Percentiles rank a stretch among this genome's conserved stretches.
Evolutionary conservation across 805 yeast species (phyloP).

Genomic region (Kurtzmaniella cleridarum): DNA sequence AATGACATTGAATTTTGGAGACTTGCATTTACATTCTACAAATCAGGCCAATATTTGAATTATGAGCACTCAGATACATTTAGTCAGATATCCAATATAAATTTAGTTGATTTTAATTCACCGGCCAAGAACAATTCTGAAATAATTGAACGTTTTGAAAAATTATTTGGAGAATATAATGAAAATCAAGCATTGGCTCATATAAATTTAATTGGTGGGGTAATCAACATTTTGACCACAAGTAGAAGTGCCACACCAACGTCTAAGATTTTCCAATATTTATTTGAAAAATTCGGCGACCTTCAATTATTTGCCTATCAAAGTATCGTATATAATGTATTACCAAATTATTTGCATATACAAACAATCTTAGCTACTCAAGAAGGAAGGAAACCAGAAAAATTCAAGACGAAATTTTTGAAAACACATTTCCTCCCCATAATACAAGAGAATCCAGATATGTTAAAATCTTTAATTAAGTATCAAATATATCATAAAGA

Average conservation of each 20-base stretch:
- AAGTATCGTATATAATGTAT: constrained; percentile 20
- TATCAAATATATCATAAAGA: constrained; percentile 20
- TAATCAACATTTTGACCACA: constrained; percentile 8
- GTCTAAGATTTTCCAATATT: constrained; percentile 15
- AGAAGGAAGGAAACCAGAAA: background rate
- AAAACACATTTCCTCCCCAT: constrained; percentile 16
- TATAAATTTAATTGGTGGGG: constrained; percentile 7
- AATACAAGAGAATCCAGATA: constrained; percentile 24
- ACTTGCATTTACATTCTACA: constrained; percentile 17
- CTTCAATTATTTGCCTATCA: constrained; percentile 19
- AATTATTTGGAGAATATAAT: constrained; percentile 12
- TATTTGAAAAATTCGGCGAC: constrained; percentile 21
- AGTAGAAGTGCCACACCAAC: constrained; percentile 17
- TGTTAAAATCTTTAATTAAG: constrained; percentile 20
- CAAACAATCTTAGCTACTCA: constrained; percentile 17
- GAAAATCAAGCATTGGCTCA: constrained; percentile 6
- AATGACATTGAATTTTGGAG: constrained; percentile 19
- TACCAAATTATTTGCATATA: constrained; percentile 17
- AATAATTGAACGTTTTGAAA: constrained; percentile 14
- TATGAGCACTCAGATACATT: constrained; percentile 27
- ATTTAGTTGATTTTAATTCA: constrained; percentile 11
- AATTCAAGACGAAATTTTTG: constrained; percentile 9
- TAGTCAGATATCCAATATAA: constrained; percentile 6
- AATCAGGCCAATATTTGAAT: constrained; percentile 28
- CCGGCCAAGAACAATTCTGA: constrained; percentile 14